Percentiles rank a stretch among this genome's conserved stretches.
phyloP scores from a whole-genome alignment of 176 grass and related monocot genomes.

The Saccharum spontaneum region DNA sequence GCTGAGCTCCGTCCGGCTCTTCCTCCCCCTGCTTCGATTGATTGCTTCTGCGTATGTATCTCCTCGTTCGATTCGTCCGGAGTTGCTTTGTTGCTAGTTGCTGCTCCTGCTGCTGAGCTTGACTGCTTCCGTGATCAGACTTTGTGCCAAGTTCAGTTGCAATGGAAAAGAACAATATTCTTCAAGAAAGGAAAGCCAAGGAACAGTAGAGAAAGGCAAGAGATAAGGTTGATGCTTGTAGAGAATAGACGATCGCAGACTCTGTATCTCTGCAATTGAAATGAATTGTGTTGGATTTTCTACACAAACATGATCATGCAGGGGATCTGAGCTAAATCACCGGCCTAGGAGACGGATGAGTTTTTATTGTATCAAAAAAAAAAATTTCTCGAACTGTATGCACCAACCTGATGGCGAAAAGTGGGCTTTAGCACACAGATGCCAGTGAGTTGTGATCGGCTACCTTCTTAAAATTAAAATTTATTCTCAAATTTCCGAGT shows the following conservation, averaged over 20 bases:
- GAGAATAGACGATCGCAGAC: neutral
- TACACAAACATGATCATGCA: neutral
- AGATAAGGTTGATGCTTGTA: neutral
- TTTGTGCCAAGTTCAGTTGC: neutral
- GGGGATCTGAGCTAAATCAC: neutral
- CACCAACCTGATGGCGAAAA: neutral
- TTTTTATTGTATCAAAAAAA: neutral
- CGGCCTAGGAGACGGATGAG: neutral
- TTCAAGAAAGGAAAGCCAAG: neutral
- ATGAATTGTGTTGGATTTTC: neutral
- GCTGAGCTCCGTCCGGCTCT: neutral
- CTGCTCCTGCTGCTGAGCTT: constrained; percentile 2
- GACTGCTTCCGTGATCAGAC: neutral
- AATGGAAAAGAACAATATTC: neutral
- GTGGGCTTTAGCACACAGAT: neutral
- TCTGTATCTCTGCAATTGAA: neutral
- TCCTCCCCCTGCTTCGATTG: neutral
- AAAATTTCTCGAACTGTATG: neutral
- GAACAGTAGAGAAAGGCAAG: neutral
- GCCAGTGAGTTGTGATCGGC: neutral
- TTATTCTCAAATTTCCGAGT: neutral
- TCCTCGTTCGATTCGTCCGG: neutral
- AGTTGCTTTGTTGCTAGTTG: neutral
- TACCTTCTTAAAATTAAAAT: neutral
- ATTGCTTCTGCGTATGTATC: neutral